Evolutionary conservation across 805 yeast genomes (phyloP).

Genomic region (Ogataea thermomethanolica): DNA sequence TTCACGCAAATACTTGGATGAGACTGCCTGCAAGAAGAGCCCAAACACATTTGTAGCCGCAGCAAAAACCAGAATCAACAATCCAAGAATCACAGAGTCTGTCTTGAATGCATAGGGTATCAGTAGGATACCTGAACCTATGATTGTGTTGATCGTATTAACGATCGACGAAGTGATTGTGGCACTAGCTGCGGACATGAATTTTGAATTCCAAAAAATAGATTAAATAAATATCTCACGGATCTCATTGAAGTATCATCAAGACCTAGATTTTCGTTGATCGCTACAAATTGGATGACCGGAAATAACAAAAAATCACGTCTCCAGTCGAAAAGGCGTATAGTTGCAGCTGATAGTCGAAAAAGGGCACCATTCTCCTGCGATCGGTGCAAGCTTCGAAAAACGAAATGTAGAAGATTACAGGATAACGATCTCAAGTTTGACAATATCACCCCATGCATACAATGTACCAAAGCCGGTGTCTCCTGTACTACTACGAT

Average conservation of each 20-base stretch:
- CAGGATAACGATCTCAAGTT: conserved; percentile 33
- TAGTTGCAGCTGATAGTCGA: conserved; percentile 37
- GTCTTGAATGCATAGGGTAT: conserved; percentile 69
- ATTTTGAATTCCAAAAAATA: neutral
- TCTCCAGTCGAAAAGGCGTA: conserved; percentile 32
- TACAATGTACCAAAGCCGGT: conserved; percentile 36
- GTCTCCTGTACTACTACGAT: conserved; percentile 40
- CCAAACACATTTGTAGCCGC: conserved; percentile 69
- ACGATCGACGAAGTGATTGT: conserved; percentile 57
- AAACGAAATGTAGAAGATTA: conserved; percentile 40
- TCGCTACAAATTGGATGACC: neutral
- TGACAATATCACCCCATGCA: conserved; percentile 40
- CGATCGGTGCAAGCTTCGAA: conserved; percentile 43
- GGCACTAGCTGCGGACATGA: conserved; percentile 32
- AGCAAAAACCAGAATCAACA: conserved; percentile 52
- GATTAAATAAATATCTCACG: neutral
- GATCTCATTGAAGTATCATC: too few relatives aligned
- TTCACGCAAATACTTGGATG: conserved; percentile 50
- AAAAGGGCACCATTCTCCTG: conserved; percentile 43
- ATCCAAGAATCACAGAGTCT: conserved; percentile 63
- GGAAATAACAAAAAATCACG: neutral
- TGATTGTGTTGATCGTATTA: conserved; percentile 69
- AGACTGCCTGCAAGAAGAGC: conserved; percentile 56
- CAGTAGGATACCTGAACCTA: conserved; percentile 78
- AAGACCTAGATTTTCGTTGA: too few relatives aligned